Percentiles rank a stretch among this genome's conserved stretches.
phyloP scores from a whole-genome alignment of 768 basidiomycete species.

The Leucosporidium yakuticum region DNA sequence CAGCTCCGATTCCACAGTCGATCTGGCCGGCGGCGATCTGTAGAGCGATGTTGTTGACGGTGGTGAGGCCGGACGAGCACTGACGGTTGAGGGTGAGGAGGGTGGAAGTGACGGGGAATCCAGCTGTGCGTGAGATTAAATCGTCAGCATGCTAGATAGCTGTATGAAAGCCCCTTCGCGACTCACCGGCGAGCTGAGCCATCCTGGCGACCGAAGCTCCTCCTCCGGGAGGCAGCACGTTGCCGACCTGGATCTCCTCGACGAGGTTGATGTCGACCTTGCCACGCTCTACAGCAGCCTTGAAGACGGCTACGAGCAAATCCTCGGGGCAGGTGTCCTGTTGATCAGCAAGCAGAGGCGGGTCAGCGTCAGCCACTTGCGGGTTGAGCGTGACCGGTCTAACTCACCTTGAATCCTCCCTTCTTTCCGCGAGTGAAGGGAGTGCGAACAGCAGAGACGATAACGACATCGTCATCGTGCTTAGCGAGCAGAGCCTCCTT shows the following conservation, averaged over 20 bases:
- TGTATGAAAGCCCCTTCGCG: neutral
- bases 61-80: slow-evolving; percentile 89
- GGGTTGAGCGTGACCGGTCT: slow-evolving; percentile 34
- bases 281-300: slow-evolving; percentile 64
- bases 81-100: slow-evolving; percentile 86
- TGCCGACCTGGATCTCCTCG: slow-evolving; percentile 51
- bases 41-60: slow-evolving; percentile 82
- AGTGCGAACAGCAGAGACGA: slow-evolving; percentile 79
- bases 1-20: slow-evolving; percentile 73
- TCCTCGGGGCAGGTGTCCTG: slow-evolving; percentile 58
- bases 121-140: slow-evolving; percentile 52
- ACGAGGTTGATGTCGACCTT: slow-evolving; percentile 33
- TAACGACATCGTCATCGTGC: slow-evolving; percentile 53
- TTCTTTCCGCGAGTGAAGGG: slow-evolving; percentile 80
- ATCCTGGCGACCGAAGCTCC: slow-evolving; percentile 72
- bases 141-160: neutral
- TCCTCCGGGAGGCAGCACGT: slow-evolving; percentile 79
- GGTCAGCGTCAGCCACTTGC: too few relatives aligned
- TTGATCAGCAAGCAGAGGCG: too few relatives aligned
- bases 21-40: slow-evolving; percentile 76
- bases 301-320: slow-evolving; percentile 72
- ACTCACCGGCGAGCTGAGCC: slow-evolving; percentile 60
- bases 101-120: slow-evolving; percentile 79
- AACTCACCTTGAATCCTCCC: slow-evolving; percentile 81
- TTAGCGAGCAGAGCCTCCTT: slow-evolving; percentile 16